phyloP scores from a whole-genome alignment of 441 rosid species.

The Manihot esculenta region DNA sequence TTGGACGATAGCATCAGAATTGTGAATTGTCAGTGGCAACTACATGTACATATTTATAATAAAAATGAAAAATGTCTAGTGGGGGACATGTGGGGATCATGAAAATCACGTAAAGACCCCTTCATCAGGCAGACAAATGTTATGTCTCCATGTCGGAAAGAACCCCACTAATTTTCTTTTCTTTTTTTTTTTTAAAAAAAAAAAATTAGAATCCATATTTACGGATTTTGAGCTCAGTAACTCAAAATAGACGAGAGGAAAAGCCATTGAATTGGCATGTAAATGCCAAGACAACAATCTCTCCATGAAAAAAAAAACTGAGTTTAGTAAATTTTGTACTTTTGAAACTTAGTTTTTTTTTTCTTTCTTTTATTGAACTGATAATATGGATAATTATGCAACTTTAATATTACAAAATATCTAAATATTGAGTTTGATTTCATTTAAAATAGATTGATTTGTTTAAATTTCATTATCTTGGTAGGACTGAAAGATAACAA shows the following conservation, averaged over 20 bases:
- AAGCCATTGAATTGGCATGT: neutral
- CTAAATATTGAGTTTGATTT: too few species aligned
- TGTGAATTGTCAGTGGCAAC: too few species aligned
- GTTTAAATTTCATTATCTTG: too few species aligned
- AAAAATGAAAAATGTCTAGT: slow-evolving; percentile 2
- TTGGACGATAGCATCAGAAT: neutral
- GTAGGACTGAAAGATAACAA: too few species aligned
- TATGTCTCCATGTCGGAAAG: slow-evolving; percentile 18
- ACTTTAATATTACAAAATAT: too few species aligned
- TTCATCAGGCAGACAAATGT: slow-evolving; percentile 26
- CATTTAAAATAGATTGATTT: too few species aligned
- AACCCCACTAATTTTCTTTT: slow-evolving; percentile 10
- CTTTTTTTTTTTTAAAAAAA: too few species aligned
- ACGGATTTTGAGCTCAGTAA: neutral
- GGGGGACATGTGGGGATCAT: slow-evolving; percentile 41
- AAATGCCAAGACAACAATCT: neutral
- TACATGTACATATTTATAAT: neutral
- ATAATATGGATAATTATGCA: too few species aligned
- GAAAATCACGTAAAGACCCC: slow-evolving; percentile 29
- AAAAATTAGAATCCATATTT: neutral
- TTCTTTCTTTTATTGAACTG: too few species aligned
- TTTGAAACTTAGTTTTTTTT: too few species aligned
- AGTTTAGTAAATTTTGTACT: too few species aligned
- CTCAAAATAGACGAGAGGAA: neutral
- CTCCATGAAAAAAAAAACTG: too few species aligned